Evolutionary conservation across 2,329 filamentous ascomycete genomes (phyloP), one percentile per base, ranked within the genome.

Genomic region (Penicillium sp.): DNA sequence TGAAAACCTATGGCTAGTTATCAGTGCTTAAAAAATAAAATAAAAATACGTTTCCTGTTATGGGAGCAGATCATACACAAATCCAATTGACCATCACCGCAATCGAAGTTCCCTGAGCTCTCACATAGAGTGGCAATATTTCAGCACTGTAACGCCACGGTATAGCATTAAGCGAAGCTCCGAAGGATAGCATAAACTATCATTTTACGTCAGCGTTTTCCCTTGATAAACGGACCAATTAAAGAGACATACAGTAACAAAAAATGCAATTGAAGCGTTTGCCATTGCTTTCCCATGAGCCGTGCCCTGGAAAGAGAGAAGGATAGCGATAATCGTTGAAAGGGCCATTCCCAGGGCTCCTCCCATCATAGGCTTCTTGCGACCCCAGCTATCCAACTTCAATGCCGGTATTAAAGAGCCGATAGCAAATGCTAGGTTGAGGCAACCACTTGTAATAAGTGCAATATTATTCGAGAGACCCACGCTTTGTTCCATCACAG

Each of bases 101-200:
- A 33, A 81, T 74, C 4, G 79, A 77, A 11, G 73, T 79, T 16
- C 79, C 79, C 63, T 80, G 79, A 2, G 78, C 74, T 30, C 79
- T 69, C 3, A 77, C 78, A 57, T 79, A 76, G 3, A 81, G 69
- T 0, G 79, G 79, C 1, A 81, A 65, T 43, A 82, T 79, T 60
- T 81, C 77, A 0, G 78, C 76, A 3, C 77, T 75, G 58, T 78
- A 78, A 0, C 79, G 77, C 78, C 78, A 81, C 2, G 78, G 78
- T 18, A 81, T 76, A 58, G 74, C 77, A 59, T 79, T 79, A 3
- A 74, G 72, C 1, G 72, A 73, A 2, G 74, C 74, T 4, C 76
- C 76, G 54, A 74, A 77, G 45, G 74, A 69, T 18, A 75, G 64
- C 73, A 76, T 75, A 60, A 72, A 74, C 42, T 69, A 49, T 51